Evolutionary conservation across 371 early-diverging fungal genomes (phyloP).

Genomic region (Synchytrium microbalum): DNA sequence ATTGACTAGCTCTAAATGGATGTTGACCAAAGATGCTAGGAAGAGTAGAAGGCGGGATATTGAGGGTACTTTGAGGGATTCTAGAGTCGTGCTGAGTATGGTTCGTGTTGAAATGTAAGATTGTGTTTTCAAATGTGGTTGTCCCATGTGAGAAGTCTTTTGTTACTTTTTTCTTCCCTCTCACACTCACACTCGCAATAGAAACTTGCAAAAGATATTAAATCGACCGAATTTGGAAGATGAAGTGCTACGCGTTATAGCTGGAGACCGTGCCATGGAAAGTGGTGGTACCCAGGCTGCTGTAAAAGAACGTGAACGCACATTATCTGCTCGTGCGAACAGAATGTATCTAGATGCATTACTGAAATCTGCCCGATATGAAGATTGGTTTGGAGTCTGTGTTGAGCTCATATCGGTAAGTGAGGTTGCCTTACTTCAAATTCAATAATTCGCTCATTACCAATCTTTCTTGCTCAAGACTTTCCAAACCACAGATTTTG

Average conservation of each 20-base stretch:
- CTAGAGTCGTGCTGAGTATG: conserved; percentile 2
- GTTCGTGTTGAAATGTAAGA: conserved; percentile 3
- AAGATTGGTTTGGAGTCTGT: conserved; percentile 28
- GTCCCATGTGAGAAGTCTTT: not conserved
- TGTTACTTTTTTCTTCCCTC: too few relatives aligned
- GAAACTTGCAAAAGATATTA: not conserved
- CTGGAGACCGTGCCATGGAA: not conserved
- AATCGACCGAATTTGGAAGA: not conserved
- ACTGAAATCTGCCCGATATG: conserved; percentile 25
- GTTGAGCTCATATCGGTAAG: conserved; percentile 26
- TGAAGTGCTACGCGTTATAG: not conserved
- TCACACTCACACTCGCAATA: too few relatives aligned
- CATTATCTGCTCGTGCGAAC: conserved; percentile 32
- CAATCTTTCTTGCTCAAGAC: conserved; percentile 5
- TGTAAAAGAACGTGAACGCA: conserved; percentile 7
- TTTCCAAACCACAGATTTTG: conserved; percentile 20
- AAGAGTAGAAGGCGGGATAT: not conserved
- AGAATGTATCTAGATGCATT: conserved; percentile 32
- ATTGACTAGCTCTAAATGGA: not conserved
- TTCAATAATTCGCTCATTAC: conserved; percentile 2
- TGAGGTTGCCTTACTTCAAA: conserved; percentile 2
- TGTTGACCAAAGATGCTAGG: not conserved
- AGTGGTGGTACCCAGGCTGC: not conserved
- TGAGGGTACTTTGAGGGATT: not conserved
- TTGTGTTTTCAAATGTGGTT: not conserved